phyloP scores from a whole-genome alignment of 2,329 filamentous ascomycete genomes.

The Aureobasidium pullulans region DNA sequence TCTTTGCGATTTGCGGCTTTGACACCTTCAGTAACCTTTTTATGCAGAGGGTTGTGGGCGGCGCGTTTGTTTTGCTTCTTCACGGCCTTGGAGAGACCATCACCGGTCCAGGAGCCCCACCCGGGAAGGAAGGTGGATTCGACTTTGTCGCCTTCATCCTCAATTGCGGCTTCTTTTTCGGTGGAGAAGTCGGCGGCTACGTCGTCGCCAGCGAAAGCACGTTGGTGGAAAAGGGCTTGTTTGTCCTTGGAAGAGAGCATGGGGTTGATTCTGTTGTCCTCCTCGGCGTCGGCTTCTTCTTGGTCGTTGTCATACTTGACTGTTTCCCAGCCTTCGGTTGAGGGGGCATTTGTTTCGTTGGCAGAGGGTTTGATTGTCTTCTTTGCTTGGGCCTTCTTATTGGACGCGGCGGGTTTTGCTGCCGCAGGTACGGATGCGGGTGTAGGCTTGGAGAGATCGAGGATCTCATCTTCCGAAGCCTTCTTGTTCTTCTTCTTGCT shows the following conservation, averaged over 20 bases:
- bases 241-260: conserved; percentile 31
- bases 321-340: conserved; percentile 39
- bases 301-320: conserved; percentile 27
- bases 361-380: neutral
- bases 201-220: conserved; percentile 83
- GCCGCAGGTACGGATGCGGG: neutral
- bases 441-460: conserved; percentile 17
- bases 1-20: conserved; percentile 74
- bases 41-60: conserved; percentile 45
- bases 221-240: conserved; percentile 62
- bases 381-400: conserved; percentile 11
- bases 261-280: conserved; percentile 19
- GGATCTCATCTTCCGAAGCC: conserved; percentile 12
- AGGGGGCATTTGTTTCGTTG: conserved; percentile 22
- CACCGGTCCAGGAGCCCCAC: conserved; percentile 89
- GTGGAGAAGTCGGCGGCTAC: conserved; percentile 71
- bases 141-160: conserved; percentile 75
- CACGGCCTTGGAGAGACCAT: conserved; percentile 66
- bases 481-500: conserved; percentile 14
- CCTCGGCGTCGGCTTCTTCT: conserved; percentile 21
- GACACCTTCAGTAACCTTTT: conserved; percentile 61
- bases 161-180: conserved; percentile 66
- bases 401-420: neutral
- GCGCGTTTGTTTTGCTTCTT: conserved; percentile 52
- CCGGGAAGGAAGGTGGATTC: conserved; percentile 81